Percentiles rank a stretch among this genome's conserved stretches.
These are phyloP conservation scores for Dichomitus squalens DNA, from an alignment of 1,284 basidiomycete genomes.

Conservation along the genomic window DNA sequence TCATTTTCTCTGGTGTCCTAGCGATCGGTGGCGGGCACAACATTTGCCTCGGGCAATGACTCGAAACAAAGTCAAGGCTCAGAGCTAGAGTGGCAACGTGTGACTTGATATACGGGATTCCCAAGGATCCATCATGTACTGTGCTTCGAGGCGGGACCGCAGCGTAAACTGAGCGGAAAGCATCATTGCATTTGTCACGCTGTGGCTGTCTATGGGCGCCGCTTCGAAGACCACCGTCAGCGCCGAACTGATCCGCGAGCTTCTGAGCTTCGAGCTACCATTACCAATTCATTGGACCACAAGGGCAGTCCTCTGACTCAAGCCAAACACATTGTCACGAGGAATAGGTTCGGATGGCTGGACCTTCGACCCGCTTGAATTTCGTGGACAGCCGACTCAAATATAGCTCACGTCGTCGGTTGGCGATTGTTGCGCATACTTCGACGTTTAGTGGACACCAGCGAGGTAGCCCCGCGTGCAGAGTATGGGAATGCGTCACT, in stretches of 20 bases:
- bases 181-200: background rate
- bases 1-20: too few species aligned
- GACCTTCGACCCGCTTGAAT: too few species aligned
- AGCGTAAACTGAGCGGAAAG: background rate
- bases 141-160: background rate
- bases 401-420: too few species aligned
- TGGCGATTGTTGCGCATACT: too few species aligned
- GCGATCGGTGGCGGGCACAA: background rate
- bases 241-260: background rate
- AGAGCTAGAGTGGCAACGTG: background rate
- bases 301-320: background rate
- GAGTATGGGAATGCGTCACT: too few species aligned
- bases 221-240: background rate
- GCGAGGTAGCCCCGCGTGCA: too few species aligned
- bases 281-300: background rate
- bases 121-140: background rate
- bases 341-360: background rate
- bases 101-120: background rate
- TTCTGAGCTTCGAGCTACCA: background rate
- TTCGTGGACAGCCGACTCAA: too few species aligned
- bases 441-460: too few species aligned
- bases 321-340: background rate
- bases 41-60: background rate
- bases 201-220: background rate
- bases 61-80: background rate